Evolutionary conservation across 371 early-diverging fungal species (phyloP).

Genomic region (Dichotomocladium elegans): DNA sequence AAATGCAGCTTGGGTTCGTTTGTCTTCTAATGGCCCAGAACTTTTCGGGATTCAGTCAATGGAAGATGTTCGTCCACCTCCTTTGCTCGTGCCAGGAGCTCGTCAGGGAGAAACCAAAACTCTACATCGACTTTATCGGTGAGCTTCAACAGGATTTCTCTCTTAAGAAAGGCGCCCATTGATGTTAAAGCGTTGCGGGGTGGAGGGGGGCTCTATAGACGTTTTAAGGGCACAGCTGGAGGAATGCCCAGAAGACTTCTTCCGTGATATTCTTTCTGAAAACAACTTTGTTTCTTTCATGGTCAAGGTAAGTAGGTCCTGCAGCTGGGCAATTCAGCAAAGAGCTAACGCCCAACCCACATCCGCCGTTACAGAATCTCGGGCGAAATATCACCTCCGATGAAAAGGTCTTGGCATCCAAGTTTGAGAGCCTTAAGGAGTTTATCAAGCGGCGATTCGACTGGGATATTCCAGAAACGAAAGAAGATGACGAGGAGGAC

Average conservation of each 20-base stretch:
- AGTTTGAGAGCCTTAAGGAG: conserved; percentile 28
- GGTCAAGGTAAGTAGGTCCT: conserved; percentile 35
- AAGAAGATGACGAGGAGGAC: conserved; percentile 25
- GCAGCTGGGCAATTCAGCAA: background rate
- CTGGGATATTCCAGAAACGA: conserved; percentile 39
- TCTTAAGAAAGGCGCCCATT: too few relatives aligned
- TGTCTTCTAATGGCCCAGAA: conserved; percentile 81
- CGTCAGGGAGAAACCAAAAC: conserved; percentile 30
- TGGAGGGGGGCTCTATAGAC: conserved; percentile 28
- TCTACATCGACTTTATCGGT: conserved; percentile 65
- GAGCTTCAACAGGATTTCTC: too few relatives aligned
- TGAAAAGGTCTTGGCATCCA: conserved; percentile 15
- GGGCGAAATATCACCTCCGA: conserved; percentile 29
- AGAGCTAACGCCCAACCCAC: background rate
- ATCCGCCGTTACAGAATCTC: conserved; percentile 17
- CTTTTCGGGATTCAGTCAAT: conserved; percentile 85
- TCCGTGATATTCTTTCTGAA: conserved; percentile 65
- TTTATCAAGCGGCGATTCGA: conserved; percentile 44
- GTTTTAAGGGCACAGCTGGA: conserved; percentile 60
- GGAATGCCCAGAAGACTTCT: conserved; percentile 83
- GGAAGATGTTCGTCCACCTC: conserved; percentile 79
- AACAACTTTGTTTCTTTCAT: conserved; percentile 64
- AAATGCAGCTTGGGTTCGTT: conserved; percentile 80
- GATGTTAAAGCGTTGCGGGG: too few relatives aligned
- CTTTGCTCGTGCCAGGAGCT: conserved; percentile 64